Evolutionary conservation across 1,139 yeast species (phyloP).

Genomic region (Protomyces lactucae-debilis): DNA sequence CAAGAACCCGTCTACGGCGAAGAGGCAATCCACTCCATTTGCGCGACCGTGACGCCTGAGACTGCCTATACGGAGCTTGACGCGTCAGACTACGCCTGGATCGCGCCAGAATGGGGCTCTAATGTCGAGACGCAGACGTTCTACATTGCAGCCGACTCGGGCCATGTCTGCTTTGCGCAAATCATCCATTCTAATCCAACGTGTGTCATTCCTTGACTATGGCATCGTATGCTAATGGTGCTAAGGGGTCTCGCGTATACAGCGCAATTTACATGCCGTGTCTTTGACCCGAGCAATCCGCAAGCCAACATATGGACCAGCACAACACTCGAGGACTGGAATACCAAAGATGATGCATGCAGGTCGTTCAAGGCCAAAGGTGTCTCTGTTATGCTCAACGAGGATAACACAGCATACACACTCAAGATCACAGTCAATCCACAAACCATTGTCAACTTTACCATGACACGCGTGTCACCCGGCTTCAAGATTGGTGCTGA

Average conservation of each 20-base stretch:
- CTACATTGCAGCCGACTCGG: slow-evolving; percentile 64
- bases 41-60: slow-evolving; percentile 53
- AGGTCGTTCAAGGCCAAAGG: slow-evolving; percentile 36
- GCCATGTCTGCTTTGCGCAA: slow-evolving; percentile 79
- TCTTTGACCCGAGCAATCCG: slow-evolving; percentile 54
- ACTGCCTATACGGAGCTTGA: slow-evolving; percentile 54
- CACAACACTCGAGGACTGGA: slow-evolving; percentile 76
- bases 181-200: slow-evolving; percentile 87
- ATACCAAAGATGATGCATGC: slow-evolving; percentile 50
- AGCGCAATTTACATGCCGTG: slow-evolving; percentile 88
- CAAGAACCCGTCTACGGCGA: slow-evolving; percentile 96
- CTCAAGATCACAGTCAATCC: slow-evolving; percentile 63
- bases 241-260: slow-evolving; percentile 41
- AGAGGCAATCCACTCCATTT: slow-evolving; percentile 82
- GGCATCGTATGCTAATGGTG: not conserved
- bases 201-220: slow-evolving; percentile 52
- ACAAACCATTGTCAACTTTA: slow-evolving; percentile 69
- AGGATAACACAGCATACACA: slow-evolving; percentile 52
- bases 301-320: slow-evolving; percentile 74
- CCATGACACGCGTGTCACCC: slow-evolving; percentile 57
- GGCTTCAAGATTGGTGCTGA: slow-evolving; percentile 88
- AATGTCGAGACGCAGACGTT: slow-evolving; percentile 95
- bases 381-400: slow-evolving; percentile 57
- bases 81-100: slow-evolving; percentile 67
- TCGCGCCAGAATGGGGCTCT: slow-evolving; percentile 60